phyloP scores from a whole-genome alignment of 2,329 filamentous ascomycete species.

The Fusarium sp. region DNA sequence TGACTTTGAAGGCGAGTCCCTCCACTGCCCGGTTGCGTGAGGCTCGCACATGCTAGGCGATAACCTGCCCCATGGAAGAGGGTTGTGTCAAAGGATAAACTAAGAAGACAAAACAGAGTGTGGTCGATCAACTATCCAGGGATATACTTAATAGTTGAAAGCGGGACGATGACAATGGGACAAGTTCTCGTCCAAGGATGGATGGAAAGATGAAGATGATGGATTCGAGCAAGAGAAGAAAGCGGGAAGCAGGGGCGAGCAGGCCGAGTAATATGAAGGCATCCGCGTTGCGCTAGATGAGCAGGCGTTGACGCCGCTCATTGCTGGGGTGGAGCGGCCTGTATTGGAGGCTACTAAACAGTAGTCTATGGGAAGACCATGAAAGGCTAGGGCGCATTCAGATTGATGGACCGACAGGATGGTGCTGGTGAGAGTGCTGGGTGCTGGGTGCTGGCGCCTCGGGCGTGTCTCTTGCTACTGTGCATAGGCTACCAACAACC shows the following conservation, averaged over 20 bases:
- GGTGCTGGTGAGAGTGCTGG: conserved; percentile 1
- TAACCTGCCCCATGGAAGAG: conserved; percentile 43
- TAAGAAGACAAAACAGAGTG: background rate
- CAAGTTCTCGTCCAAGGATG: background rate
- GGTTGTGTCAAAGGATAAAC: background rate
- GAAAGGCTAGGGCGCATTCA: conserved; percentile 34
- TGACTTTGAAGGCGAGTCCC: conserved; percentile 35
- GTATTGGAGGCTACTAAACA: conserved; percentile 18
- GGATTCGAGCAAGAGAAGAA: conserved; percentile 23
- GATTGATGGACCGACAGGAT: conserved; percentile 33
- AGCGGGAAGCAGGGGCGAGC: conserved; percentile 39
- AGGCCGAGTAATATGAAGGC: conserved; percentile 50
- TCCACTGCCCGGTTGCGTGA: conserved; percentile 41
- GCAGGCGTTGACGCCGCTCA: conserved; percentile 50
- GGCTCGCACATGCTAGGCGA: conserved; percentile 46
- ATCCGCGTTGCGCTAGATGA: conserved; percentile 51
- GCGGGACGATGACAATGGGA: background rate
- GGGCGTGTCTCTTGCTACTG: conserved; percentile 4
- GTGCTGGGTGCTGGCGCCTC: too few species aligned
- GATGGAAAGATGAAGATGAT: conserved; percentile 16
- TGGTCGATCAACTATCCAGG: background rate
- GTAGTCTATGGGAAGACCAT: conserved; percentile 12
- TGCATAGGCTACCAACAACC: conserved; percentile 1
- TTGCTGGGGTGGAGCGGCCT: conserved; percentile 46
- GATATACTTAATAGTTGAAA: background rate